Evolutionary conservation across 768 basidiomycete genomes (phyloP).

Genomic region (Hygrophorus russula): DNA sequence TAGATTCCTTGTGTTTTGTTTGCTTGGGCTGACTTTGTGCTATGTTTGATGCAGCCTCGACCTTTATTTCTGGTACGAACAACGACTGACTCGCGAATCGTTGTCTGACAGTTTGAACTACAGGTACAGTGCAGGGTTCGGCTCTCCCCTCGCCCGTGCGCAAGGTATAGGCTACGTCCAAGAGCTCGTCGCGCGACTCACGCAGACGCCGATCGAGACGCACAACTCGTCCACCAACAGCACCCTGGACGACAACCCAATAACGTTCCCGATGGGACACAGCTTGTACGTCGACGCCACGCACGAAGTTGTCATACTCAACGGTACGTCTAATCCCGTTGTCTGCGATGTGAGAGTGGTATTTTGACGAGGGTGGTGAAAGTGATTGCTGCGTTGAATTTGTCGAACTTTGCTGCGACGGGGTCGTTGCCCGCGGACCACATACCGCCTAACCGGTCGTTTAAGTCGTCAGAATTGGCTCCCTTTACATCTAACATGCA

Average conservation of each 20-base stretch:
- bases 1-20: not conserved
- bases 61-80: constrained; percentile 44
- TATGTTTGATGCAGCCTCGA: constrained; percentile 38
- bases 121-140: constrained; percentile 68
- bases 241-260: constrained; percentile 58
- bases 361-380: not conserved
- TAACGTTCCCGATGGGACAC: constrained; percentile 62
- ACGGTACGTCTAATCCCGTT: constrained; percentile 34
- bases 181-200: constrained; percentile 75
- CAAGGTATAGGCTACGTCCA: constrained; percentile 76
- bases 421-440: constrained; percentile 72
- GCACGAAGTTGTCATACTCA: constrained; percentile 87
- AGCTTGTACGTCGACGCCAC: constrained; percentile 81
- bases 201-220: constrained; percentile 54
- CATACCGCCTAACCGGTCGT: constrained; percentile 52
- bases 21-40: constrained; percentile 1
- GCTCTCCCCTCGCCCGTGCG: constrained; percentile 66
- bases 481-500: constrained; percentile 87
- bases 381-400: constrained; percentile 81
- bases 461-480: constrained; percentile 65
- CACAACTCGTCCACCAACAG: constrained; percentile 82
- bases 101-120: constrained; percentile 10
- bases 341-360: too few species aligned
- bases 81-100: not conserved
- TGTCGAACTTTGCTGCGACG: constrained; percentile 58